Evolutionary conservation across 192 early-diverging fungal genomes (phyloP), one percentile per base, ranked within the genome.

Genomic region (Jimgerdemannia flammicorona): DNA sequence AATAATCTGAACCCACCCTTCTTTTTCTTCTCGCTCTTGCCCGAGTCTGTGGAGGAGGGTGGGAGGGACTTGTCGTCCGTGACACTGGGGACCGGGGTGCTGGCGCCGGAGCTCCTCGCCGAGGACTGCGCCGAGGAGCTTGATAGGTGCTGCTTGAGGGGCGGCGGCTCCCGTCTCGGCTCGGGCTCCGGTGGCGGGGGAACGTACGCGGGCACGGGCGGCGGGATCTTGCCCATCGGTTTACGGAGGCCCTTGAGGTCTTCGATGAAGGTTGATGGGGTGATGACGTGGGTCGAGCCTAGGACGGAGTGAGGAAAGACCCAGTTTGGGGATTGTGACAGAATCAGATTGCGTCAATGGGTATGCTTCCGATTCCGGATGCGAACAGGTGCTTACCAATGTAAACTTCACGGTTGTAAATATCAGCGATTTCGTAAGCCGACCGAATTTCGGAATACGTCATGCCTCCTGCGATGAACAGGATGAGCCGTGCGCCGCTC

Each of bases 401-500:
- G 49, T 93, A 75, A 3, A 95, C 89, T 70, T 95, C 94, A 11
- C 91, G 81, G 69, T 86, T 82, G 74, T 82, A 81, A 4, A 86
- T 85, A 39, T 87, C 84, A 6, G 86, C 82, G 7, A 95, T 74
- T 65, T 95, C 93, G 75, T 93, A 90, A 44, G 85, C 81, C 3
- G 87, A 79, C 44, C 93, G 86, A 44, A 96, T 84, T 78, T 96
- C 95, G 43, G 93, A 90, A 44, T 89, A 93, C 20, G 91, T 90
- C 44, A 93, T 79, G 29, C 95, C 95, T 49, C 95, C 95, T 42
- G 93, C 87, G 65, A 95, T 82, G 72, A 96, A 96, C 6, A 96
- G 79, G 67, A 95, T 87, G 18, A 94, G 89, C 76, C 44, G 89
- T 77, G 63, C 91, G 87, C 75, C 83, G 49, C 49, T 59, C 49